Percentiles rank a stretch among this genome's conserved stretches.
Evolutionary conservation across 2,329 filamentous ascomycete species (phyloP).

Genomic region (Aspergillus sergii): DNA sequence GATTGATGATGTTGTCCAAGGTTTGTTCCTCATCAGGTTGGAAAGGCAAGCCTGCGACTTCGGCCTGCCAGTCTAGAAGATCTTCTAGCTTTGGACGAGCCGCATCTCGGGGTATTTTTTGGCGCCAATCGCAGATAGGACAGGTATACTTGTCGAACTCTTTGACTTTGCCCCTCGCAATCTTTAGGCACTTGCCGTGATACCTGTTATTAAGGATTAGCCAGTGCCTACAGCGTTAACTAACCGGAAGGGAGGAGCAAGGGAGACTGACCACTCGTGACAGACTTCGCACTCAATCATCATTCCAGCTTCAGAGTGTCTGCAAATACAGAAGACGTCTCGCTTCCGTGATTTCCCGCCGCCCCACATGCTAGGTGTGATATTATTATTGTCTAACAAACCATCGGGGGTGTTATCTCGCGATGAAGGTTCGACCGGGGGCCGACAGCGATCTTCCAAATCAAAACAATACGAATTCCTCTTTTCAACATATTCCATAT

Average conservation of each 20-base stretch:
- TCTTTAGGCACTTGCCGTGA: slow-evolving; percentile 96
- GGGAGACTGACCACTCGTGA: slow-evolving; percentile 79
- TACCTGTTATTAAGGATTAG: slow-evolving; percentile 62
- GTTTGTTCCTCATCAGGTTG: slow-evolving; percentile 93
- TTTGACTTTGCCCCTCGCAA: slow-evolving; percentile 95
- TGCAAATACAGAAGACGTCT: slow-evolving; percentile 97
- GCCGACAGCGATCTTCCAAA: slow-evolving; percentile 80
- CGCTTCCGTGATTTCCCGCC: slow-evolving; percentile 58
- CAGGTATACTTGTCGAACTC: slow-evolving; percentile 98
- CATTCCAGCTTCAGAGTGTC: slow-evolving; percentile 90
- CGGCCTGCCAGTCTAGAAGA: slow-evolving; percentile 78
- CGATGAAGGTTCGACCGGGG: slow-evolving; percentile 89
- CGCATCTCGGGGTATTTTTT: slow-evolving; percentile 95
- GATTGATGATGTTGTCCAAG: slow-evolving; percentile 81
- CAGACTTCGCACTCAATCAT: slow-evolving; percentile 99
- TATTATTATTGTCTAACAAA: slow-evolving; percentile 49
- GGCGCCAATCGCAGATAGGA: slow-evolving; percentile 95
- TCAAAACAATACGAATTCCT: slow-evolving; percentile 93
- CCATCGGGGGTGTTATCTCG: slow-evolving; percentile 71
- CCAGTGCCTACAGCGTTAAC: slow-evolving; percentile 27
- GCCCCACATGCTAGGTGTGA: slow-evolving; percentile 34
- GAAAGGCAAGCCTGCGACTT: slow-evolving; percentile 80
- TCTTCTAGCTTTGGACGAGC: slow-evolving; percentile 94
- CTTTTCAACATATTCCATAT: slow-evolving; percentile 90
- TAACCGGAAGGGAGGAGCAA: background rate